These are phyloP conservation scores for Boletus speciosus DNA, from an alignment of 768 basidiomycete species.

Conservation along the genomic window DNA sequence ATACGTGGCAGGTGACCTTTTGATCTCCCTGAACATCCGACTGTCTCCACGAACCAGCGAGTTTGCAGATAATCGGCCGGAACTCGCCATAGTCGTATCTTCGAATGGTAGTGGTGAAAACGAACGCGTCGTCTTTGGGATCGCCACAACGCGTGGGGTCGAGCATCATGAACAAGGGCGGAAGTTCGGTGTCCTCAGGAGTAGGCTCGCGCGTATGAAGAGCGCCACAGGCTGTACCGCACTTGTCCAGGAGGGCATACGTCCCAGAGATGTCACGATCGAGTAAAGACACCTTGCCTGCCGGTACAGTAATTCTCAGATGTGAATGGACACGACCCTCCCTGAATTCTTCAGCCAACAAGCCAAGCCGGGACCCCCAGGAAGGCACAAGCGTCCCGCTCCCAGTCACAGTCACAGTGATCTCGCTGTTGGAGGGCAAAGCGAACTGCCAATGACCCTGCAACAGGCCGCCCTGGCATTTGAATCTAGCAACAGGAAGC, in stretches of 20 bases:
- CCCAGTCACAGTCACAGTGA: conserved; percentile 56
- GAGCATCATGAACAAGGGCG: conserved; percentile 72
- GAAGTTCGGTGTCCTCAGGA: conserved; percentile 44
- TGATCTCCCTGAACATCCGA: conserved; percentile 47
- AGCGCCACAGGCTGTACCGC: conserved; percentile 83
- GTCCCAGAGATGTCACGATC: conserved; percentile 82
- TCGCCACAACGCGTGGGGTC: conserved; percentile 82
- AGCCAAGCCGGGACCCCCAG: conserved; percentile 82
- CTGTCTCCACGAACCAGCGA: conserved; percentile 80
- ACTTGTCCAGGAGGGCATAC: conserved; percentile 78
- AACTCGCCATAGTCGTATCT: conserved; percentile 80
- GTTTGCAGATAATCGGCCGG: conserved; percentile 69
- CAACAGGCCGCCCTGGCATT: conserved; percentile 55
- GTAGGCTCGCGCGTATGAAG: conserved; percentile 62
- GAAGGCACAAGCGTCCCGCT: conserved; percentile 69
- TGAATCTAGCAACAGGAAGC: conserved; percentile 73
- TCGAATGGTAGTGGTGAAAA: conserved; percentile 76
- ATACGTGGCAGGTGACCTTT: conserved; percentile 54
- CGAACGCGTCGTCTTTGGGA: conserved; percentile 73
- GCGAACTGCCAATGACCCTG: conserved; percentile 78
- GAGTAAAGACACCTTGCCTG: conserved; percentile 43
- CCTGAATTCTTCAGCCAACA: conserved; percentile 60
- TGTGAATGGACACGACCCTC: conserved; percentile 65
- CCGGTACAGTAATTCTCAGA: conserved; percentile 58
- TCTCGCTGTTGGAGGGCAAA: conserved; percentile 54